Conservation (phyloP, 148 eudicot species). For the Pouteria glomerata region DNA sequence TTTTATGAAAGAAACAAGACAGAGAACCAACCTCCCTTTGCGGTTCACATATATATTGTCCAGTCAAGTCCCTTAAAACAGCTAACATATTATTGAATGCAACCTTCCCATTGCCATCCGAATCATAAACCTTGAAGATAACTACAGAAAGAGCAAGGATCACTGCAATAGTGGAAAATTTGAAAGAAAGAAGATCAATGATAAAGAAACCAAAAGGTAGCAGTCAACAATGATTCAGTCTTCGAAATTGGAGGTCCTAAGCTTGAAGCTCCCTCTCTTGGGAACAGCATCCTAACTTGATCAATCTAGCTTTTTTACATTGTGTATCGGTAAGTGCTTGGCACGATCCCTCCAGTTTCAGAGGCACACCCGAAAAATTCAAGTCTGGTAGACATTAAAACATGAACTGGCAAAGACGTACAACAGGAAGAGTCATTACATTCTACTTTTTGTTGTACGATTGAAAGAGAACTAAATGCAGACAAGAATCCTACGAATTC, state of each 20-base stretch:
- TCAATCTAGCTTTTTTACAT: not conserved
- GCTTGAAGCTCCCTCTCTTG: not conserved
- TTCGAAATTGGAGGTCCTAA: not conserved
- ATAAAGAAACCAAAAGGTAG: not conserved
- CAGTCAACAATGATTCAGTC: not conserved
- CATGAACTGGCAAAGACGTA: not conserved
- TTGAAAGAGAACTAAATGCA: constrained; percentile 51
- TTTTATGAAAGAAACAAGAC: not conserved
- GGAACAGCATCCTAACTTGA: no score
- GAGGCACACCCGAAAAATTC: not conserved
- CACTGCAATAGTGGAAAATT: not conserved
- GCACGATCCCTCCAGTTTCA: not conserved
- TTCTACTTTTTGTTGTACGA: constrained; percentile 51
- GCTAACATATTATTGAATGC: constrained; percentile 44
- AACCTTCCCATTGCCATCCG: constrained; percentile 46
- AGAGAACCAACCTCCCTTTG: constrained; percentile 44
- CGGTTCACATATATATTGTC: constrained; percentile 44
- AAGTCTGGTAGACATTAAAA: not conserved
- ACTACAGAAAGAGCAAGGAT: constrained; percentile 20
- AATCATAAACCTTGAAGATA: constrained; percentile 53
- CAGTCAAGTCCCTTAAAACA: constrained; percentile 48
- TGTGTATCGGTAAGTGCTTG: not conserved
- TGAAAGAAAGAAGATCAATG: no score
- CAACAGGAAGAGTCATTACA: constrained; percentile 25
- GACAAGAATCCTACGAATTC: constrained; percentile 59